Base-by-base conservation (phyloP, 2,329 filamentous ascomycete genomes). In the Aspergillus flavus region DNA sequence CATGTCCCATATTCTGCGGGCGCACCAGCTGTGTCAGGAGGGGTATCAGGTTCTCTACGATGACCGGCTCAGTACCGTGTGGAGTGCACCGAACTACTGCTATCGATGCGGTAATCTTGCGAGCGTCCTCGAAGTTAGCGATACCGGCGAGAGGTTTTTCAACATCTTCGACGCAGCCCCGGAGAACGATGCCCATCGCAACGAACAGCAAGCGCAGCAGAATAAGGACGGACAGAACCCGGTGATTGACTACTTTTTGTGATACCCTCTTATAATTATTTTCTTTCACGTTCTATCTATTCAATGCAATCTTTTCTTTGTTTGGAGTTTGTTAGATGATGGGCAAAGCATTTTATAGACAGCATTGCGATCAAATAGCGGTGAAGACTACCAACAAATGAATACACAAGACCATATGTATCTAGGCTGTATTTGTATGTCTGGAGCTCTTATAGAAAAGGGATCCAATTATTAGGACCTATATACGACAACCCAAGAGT, bases 1-100 rank as follows among this genome's bases (percentile, higher is more conserved):
- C 78, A 98, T 99, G 94, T 94, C 91, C 36, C 95, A 99, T 78
- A 99, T 99, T 68, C 84, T 99, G 61, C 91, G 95, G 28, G 95
- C 95, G n/a, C 95, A 99, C 79, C 95, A 99, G 81, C 86, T 99
- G 5, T 99, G 95, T 78, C 95, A 99, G 78, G 95, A 99, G 81
- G 95, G 95, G 0, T 99, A 94, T 78, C 95, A 98, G 80, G 91
- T 98, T 54, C 87, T 99, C 19, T 99, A 97, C 78, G 94, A 98
- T 73, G 94, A 98, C 79, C 87, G 91, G 19, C 82, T 99, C 43
- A 97, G 93, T 77, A 99, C 95, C 1, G 95, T 99, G 7, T 99
- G 95, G 95, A 97, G 93, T 76, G 95, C 95, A 5, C 95, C 95
- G 2, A 99, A 96, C 73, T 96, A 96, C 80, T 96, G 92, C 80